Evolutionary conservation across 129 eudicot species (phyloP).

Genomic region (Dittrichia graveolens): DNA sequence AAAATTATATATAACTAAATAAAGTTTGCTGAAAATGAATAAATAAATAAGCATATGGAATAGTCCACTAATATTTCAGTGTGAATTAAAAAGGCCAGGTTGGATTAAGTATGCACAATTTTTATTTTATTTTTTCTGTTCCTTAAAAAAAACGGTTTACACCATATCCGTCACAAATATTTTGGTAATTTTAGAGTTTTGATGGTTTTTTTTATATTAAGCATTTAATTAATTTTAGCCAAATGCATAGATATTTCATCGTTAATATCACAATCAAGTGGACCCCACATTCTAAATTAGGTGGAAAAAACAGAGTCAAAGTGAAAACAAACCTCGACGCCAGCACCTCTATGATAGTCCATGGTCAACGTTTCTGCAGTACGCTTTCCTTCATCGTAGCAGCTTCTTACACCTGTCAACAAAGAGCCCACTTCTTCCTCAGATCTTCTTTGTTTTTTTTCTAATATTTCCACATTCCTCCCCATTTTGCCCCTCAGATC

Average conservation of each 20-base stretch:
- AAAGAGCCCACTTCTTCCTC: conserved; percentile 14
- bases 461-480: not conserved
- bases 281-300: not conserved
- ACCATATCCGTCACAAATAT: too few species aligned
- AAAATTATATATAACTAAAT: too few species aligned
- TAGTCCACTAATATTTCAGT: not conserved
- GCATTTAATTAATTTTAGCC: too few species aligned
- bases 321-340: conserved; percentile 66
- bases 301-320: not conserved
- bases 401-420: conserved; percentile 88
- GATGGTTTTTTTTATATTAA: too few species aligned
- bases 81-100: not conserved
- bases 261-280: not conserved
- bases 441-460: conserved; percentile 18
- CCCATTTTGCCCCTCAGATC: conserved; percentile 27
- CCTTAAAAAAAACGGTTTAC: too few species aligned
- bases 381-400: conserved; percentile 97
- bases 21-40: not conserved
- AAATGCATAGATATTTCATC: not conserved
- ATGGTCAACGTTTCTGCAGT: conserved; percentile 93
- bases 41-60: not conserved
- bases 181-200: too few species aligned
- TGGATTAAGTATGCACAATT: not conserved
- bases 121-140: too few species aligned
- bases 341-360: conserved; percentile 96